These are phyloP conservation scores for Lyophyllum atratum DNA, from an alignment of 768 basidiomycete species.

Conservation along the genomic window DNA sequence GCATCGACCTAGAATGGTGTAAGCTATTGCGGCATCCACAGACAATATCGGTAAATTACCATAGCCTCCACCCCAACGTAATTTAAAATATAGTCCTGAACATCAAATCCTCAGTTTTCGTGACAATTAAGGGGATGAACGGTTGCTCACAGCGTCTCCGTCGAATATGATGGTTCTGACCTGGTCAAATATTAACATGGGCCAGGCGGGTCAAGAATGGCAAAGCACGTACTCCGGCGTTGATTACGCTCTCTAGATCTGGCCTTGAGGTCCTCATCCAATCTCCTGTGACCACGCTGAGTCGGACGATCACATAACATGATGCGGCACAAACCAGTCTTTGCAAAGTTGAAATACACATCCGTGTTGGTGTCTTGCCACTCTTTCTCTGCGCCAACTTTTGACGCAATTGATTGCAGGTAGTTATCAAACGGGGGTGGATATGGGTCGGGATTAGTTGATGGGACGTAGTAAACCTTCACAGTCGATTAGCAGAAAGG, in stretches of 20 bases:
- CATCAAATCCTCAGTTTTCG: neutral
- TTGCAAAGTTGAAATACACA: slow-evolving; percentile 52
- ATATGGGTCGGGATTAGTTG: slow-evolving; percentile 50
- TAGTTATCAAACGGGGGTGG: slow-evolving; percentile 43
- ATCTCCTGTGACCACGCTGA: slow-evolving; percentile 39
- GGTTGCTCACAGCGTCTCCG: slow-evolving; percentile 53
- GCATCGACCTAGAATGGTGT: slow-evolving; percentile 40
- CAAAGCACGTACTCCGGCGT: slow-evolving; percentile 46
- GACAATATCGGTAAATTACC: slow-evolving; percentile 29
- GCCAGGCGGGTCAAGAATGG: neutral
- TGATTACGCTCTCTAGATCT: slow-evolving; percentile 56
- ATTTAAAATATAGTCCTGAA: slow-evolving; percentile 54
- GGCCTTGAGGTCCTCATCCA: slow-evolving; percentile 60
- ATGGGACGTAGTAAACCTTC: slow-evolving; percentile 51
- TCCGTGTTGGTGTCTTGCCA: slow-evolving; percentile 42
- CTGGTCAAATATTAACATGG: slow-evolving; percentile 16
- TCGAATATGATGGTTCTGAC: slow-evolving; percentile 52
- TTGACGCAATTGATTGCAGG: slow-evolving; percentile 29
- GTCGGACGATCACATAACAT: neutral
- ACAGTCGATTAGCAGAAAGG: neutral
- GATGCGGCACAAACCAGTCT: slow-evolving; percentile 38
- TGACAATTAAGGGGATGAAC: neutral
- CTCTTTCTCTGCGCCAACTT: slow-evolving; percentile 45
- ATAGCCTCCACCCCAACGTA: slow-evolving; percentile 60
- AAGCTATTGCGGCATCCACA: neutral